Percentiles rank a stretch among this genome's conserved stretches.
phyloP scores from a whole-genome alignment of 73 alveolate genomes.

The Paramecium biaurelia region DNA sequence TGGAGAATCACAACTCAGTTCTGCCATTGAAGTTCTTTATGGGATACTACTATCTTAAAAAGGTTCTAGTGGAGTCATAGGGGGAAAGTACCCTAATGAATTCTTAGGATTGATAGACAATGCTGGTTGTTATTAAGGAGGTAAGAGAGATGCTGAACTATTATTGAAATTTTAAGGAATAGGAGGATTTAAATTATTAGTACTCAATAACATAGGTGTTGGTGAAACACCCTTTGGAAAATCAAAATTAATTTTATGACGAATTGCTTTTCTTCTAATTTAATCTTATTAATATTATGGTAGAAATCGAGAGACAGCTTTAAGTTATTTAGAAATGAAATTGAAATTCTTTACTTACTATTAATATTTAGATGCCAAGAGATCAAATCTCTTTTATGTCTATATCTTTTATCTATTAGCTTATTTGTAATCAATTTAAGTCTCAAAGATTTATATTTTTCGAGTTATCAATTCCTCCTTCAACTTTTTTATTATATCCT shows the following conservation, averaged over 20 bases:
- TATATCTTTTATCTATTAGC: neutral
- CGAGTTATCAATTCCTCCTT: neutral
- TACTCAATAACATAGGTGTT: neutral
- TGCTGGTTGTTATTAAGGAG: neutral
- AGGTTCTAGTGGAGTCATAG: neutral
- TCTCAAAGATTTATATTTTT: conserved; percentile 18
- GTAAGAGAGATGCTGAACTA: neutral
- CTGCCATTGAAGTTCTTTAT: neutral
- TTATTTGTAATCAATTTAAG: neutral
- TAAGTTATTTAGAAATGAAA: neutral
- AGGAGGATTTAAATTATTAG: neutral
- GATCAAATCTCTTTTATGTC: neutral
- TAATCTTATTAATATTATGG: conserved; percentile 27
- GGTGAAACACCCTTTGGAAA: neutral
- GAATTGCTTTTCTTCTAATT: neutral
- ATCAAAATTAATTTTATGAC: neutral
- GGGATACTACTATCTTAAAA: neutral
- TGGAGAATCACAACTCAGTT: neutral
- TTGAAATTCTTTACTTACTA: neutral
- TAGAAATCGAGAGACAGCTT: neutral
- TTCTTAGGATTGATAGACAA: neutral
- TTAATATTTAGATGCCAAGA: neutral
- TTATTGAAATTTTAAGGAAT: neutral
- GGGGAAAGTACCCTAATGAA: neutral
- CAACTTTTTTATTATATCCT: neutral